Conservation (phyloP, 225 moss, liverwort and hornwort species). For the Physcomitrium patens region DNA sequence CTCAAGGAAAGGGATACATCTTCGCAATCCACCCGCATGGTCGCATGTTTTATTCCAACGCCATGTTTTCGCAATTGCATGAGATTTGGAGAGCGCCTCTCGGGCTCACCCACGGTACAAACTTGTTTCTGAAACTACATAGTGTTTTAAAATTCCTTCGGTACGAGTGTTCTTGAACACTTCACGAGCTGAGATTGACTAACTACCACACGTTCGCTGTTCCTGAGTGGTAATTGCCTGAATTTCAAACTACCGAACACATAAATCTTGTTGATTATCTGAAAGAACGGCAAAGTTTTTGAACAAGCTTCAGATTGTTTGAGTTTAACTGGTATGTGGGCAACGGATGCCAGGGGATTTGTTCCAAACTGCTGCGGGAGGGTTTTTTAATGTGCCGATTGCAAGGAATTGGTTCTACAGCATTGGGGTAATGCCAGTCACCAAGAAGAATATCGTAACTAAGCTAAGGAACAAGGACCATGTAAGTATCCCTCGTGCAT, state of each 20-base stretch:
- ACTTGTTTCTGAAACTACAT: background rate
- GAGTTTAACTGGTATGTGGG: too few species aligned
- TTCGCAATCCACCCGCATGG: conserved; percentile 96
- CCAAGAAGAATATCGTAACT: conserved; percentile 54
- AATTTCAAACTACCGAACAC: too few species aligned
- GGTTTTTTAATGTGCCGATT: conserved; percentile 66
- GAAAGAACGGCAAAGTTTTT: too few species aligned
- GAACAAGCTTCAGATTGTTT: too few species aligned
- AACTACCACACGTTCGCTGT: too few species aligned
- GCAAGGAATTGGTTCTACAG: conserved; percentile 70
- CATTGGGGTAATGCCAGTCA: conserved; percentile 72
- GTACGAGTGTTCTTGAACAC: background rate
- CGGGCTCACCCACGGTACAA: conserved; percentile 47
- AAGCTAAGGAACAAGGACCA: conserved; percentile 75
- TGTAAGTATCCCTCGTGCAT: conserved; percentile 39
- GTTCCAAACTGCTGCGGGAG: conserved; percentile 81
- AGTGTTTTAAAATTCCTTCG: too few species aligned
- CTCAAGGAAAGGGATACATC: conserved; percentile 66
- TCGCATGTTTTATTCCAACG: conserved; percentile 81
- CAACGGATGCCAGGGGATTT: conserved; percentile 61
- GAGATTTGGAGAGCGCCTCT: conserved; percentile 69
- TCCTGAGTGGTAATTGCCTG: too few species aligned
- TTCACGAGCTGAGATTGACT: background rate
- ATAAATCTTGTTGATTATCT: too few species aligned
- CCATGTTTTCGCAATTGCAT: conserved; percentile 74